Conservation (phyloP, 352 stramenopile species). For the Phytophthora chlamydospora region DNA sequence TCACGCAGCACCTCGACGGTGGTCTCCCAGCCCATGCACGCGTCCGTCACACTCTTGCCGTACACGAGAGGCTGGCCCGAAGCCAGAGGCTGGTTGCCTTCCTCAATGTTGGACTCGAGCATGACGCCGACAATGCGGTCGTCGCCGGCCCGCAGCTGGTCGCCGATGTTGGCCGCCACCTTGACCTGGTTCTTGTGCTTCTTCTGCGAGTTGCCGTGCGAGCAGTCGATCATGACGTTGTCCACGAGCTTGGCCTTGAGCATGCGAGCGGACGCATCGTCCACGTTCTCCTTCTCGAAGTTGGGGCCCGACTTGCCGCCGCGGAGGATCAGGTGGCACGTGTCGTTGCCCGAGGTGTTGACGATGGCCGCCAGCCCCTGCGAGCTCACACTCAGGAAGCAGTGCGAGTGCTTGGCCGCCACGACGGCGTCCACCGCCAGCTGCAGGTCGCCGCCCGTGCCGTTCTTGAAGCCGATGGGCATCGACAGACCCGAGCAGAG, state of each 20-base stretch:
- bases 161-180: constrained; percentile 71
- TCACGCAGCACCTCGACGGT: constrained; percentile 75
- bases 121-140: constrained; percentile 87
- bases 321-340: constrained; percentile 90
- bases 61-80: constrained; percentile 82
- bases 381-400: constrained; percentile 88
- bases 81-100: constrained; percentile 80
- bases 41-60: constrained; percentile 91
- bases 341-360: constrained; percentile 87
- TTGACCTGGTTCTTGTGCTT: constrained; percentile 88
- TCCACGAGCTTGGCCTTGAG: constrained; percentile 83
- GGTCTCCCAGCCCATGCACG: constrained; percentile 89
- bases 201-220: constrained; percentile 91
- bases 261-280: constrained; percentile 78
- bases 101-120: constrained; percentile 90
- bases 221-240: constrained; percentile 93
- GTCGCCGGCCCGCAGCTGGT: constrained; percentile 78
- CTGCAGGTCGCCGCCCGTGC: constrained; percentile 86
- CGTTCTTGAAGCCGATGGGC: constrained; percentile 94
- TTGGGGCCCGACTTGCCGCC: constrained; percentile 87
- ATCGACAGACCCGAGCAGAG: constrained; percentile 90
- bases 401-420: constrained; percentile 83
- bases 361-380: constrained; percentile 89
- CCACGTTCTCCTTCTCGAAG: constrained; percentile 85
- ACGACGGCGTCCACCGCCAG: constrained; percentile 87